Evolutionary conservation across 768 basidiomycete genomes (phyloP).

Genomic region (Mycena rosella): DNA sequence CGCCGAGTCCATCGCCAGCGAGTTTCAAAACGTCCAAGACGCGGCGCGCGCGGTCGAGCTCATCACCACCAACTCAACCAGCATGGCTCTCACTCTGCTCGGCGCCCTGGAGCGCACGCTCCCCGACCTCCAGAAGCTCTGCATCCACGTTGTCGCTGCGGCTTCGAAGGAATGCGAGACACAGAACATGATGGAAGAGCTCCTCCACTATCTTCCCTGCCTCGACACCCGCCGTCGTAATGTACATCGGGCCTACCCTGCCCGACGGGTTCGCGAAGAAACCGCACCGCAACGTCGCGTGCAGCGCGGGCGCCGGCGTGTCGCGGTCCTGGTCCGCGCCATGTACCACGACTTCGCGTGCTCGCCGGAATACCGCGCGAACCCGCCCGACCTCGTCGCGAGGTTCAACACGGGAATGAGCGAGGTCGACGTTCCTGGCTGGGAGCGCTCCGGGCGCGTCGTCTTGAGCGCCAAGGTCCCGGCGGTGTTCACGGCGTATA

Average conservation of each 20-base stretch:
- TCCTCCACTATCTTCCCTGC: slow-evolving; percentile 20
- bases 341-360: slow-evolving; percentile 16
- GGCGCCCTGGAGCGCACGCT: slow-evolving; percentile 8
- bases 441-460: neutral
- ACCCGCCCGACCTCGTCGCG: slow-evolving; percentile 22
- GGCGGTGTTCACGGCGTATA: slow-evolving; percentile 18
- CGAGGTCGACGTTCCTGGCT: slow-evolving; percentile 1
- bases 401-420: slow-evolving; percentile 25
- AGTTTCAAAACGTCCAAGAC: neutral
- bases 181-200: slow-evolving; percentile 25
- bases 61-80: neutral
- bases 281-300: neutral
- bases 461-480: neutral
- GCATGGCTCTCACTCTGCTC: slow-evolving; percentile 14
- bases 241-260: neutral
- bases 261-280: neutral
- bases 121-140: slow-evolving; percentile 17
- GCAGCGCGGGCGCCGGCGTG: neutral
- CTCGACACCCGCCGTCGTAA: neutral
- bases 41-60: neutral
- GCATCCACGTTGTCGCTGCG: slow-evolving; percentile 29
- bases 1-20: neutral
- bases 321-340: neutral
- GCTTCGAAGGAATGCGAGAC: neutral
- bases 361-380: neutral